These are phyloP conservation scores for Pseudoturritis turrita DNA, from an alignment of 345 rosid species.

Conservation along the genomic window DNA sequence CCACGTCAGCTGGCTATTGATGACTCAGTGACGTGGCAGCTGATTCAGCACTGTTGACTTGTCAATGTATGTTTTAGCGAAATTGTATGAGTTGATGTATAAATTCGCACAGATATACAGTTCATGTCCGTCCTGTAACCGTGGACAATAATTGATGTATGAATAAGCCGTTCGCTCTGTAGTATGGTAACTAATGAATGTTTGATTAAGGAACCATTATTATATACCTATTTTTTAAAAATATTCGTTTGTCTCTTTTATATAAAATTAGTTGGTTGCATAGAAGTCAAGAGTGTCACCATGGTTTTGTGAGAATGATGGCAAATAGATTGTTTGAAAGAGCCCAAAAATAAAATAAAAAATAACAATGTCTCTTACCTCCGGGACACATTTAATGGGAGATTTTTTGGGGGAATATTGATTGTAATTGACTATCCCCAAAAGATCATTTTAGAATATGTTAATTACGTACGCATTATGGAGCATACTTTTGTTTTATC, in stretches of 20 bases:
- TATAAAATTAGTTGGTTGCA: background rate
- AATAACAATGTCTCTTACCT: background rate
- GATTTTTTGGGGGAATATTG: background rate
- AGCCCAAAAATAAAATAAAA: background rate
- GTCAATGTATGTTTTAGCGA: no score
- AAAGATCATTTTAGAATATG: background rate
- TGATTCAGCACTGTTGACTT: no score
- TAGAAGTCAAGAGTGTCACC: conserved; percentile 9
- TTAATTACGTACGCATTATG: conserved; percentile 9
- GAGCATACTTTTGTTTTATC: background rate
- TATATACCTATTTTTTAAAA: background rate
- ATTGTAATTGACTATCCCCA: background rate
- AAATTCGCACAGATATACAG: no score
- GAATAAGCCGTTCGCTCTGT: no score
- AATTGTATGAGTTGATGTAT: no score
- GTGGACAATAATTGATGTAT: no score
- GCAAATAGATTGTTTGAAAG: conserved; percentile 6
- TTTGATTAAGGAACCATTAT: conserved; percentile 2
- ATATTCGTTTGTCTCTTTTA: background rate
- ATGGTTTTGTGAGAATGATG: conserved; percentile 6
- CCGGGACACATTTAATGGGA: conserved; percentile 1
- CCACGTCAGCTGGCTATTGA: no score
- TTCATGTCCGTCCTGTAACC: no score
- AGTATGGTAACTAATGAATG: no score
- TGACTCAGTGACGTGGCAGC: no score